phyloP scores from a whole-genome alignment of 2,329 filamentous ascomycete genomes.

The Tolypocladium endophyticum region DNA sequence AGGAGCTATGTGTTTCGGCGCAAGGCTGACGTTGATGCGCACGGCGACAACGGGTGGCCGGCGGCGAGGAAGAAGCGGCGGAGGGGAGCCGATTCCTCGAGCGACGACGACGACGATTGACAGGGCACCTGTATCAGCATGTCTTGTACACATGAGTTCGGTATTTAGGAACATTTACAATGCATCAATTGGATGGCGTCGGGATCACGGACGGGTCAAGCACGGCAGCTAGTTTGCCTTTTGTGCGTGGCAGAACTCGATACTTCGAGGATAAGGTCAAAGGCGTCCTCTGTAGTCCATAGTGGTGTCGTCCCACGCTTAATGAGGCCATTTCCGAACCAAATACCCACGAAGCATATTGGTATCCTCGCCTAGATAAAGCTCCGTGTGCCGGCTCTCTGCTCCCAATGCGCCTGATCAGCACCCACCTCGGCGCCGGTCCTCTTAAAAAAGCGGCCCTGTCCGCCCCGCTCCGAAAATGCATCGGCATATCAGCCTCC shows the following conservation, averaged over 20 bases:
- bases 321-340: not conserved
- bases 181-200: not conserved
- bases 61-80: constrained; percentile 19
- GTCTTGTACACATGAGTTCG: not conserved
- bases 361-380: not conserved
- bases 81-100: constrained; percentile 20
- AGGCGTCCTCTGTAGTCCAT: not conserved
- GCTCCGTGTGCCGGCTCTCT: not conserved
- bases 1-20: constrained; percentile 53
- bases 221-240: not conserved
- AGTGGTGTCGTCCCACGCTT: not conserved
- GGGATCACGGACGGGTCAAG: not conserved
- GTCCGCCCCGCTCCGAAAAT: not conserved
- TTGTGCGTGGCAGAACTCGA: not conserved
- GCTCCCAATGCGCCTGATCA: not conserved
- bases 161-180: not conserved
- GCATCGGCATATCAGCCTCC: not conserved
- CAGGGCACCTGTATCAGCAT: not conserved
- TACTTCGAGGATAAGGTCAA: not conserved
- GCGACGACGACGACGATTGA: constrained; percentile 17
- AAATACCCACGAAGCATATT: not conserved
- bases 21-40: constrained; percentile 36
- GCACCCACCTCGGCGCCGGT: not conserved
- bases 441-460: not conserved
- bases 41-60: constrained; percentile 1